phyloP scores from a whole-genome alignment of 768 basidiomycete genomes.

The Mycena latifolia region DNA sequence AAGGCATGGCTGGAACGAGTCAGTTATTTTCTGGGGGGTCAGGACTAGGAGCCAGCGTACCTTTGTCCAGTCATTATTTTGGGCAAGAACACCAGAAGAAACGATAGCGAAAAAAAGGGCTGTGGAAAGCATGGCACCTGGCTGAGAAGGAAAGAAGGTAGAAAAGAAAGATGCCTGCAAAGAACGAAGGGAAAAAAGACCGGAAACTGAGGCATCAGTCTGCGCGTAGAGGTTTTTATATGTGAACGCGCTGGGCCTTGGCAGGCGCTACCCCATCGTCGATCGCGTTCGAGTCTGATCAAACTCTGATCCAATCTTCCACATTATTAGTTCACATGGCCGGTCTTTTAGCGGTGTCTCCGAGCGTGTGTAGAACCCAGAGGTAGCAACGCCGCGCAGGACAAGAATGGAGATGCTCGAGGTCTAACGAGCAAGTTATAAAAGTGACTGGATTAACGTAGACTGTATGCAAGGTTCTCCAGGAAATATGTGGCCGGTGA shows the following conservation, averaged over 20 bases:
- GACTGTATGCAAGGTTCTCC: too few species aligned
- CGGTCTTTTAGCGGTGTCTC: too few species aligned
- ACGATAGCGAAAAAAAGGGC: slow-evolving; percentile 27
- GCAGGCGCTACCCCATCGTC: not conserved
- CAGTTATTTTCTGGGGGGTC: not conserved
- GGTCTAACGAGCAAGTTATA: too few species aligned
- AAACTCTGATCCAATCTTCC: too few species aligned
- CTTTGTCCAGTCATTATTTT: slow-evolving; percentile 35
- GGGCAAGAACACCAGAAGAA: slow-evolving; percentile 32
- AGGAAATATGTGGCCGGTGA: too few species aligned
- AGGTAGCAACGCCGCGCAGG: too few species aligned
- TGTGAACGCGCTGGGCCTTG: too few species aligned
- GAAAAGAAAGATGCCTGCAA: not conserved
- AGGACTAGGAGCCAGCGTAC: not conserved
- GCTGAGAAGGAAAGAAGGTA: slow-evolving; percentile 22
- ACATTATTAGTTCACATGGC: too few species aligned
- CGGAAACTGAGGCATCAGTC: not conserved
- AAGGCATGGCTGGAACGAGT: slow-evolving; percentile 23
- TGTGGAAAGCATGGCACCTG: slow-evolving; percentile 33
- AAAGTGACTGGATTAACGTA: too few species aligned
- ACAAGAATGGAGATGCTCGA: too few species aligned
- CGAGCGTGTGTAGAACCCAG: too few species aligned
- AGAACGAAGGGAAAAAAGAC: slow-evolving; percentile 12
- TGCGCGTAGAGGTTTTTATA: not conserved
- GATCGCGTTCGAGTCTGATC: too few species aligned